These are phyloP conservation scores for Penicillium subrubescens DNA, from an alignment of 495 filamentous ascomycete genomes.

Conservation along the genomic window DNA sequence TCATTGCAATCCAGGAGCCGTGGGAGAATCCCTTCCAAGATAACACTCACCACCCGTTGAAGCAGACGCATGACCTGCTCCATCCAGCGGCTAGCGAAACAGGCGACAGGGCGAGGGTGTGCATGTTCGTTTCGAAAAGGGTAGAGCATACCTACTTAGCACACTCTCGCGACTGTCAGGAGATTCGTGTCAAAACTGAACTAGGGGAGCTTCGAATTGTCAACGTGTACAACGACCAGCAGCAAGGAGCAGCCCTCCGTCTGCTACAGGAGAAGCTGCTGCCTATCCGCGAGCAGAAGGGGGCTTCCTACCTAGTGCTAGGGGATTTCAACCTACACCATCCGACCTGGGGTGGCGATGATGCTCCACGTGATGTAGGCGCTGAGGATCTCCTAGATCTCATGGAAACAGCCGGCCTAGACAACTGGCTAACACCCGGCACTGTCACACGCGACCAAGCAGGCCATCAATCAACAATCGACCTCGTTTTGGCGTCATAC, in stretches of 20 bases:
- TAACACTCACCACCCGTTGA: background rate
- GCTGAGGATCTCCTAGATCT: conserved; percentile 6
- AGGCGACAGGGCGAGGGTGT: background rate
- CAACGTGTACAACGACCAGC: conserved; percentile 9
- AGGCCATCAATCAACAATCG: background rate
- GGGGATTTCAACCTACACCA: too few species aligned
- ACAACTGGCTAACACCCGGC: background rate
- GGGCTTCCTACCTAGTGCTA: too few species aligned
- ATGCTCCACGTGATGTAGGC: background rate
- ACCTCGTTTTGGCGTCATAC: background rate
- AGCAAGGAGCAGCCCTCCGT: background rate
- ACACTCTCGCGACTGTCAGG: background rate
- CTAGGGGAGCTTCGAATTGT: conserved; percentile 4
- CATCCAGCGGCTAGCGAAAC: background rate
- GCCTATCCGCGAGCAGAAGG: too few species aligned
- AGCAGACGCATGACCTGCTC: background rate
- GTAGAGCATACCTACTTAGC: background rate
- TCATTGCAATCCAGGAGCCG: background rate
- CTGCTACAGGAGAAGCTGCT: too few species aligned
- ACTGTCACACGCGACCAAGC: background rate
- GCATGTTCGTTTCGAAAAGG: background rate
- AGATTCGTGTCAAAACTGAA: background rate
- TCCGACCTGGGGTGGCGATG: conserved; percentile 3
- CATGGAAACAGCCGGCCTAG: background rate
- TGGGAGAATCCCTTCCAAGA: background rate